Conservation (phyloP, 768 basidiomycete genomes). For the Trametes villosa region DNA sequence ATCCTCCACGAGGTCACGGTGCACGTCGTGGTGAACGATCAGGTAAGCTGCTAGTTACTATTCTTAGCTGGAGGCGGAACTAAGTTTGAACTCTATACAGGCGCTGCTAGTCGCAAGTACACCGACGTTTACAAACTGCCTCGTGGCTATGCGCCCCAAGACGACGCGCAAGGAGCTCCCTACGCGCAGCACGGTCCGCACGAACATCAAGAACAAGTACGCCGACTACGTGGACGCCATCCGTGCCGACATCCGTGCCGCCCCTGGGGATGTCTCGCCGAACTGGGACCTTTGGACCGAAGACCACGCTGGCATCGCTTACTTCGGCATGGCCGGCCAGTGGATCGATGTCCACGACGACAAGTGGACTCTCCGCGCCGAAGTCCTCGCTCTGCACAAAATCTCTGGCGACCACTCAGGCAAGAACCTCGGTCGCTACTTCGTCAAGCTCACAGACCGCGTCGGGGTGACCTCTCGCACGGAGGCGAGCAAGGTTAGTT, state of each 20-base stretch:
- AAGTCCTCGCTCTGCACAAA: slow-evolving; percentile 31
- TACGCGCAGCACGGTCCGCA: not conserved
- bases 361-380: slow-evolving; percentile 29
- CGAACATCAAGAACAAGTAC: slow-evolving; percentile 1
- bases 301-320: slow-evolving; percentile 28
- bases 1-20: not conserved
- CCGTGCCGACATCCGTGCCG: not conserved
- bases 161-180: not conserved
- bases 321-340: slow-evolving; percentile 27
- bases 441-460: slow-evolving; percentile 31
- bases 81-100: not conserved
- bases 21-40: not conserved
- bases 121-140: not conserved
- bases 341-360: slow-evolving; percentile 30
- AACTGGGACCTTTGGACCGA: slow-evolving; percentile 27
- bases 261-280: slow-evolving; percentile 20
- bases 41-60: not conserved
- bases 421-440: slow-evolving; percentile 34
- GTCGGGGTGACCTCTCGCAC: slow-evolving; percentile 28
- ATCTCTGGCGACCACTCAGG: slow-evolving; percentile 33
- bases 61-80: not conserved
- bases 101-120: not conserved
- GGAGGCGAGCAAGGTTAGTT: not conserved
- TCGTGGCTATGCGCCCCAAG: slow-evolving; percentile 5
- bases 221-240: not conserved